Percentiles rank a stretch among this genome's conserved stretches.
Evolutionary conservation across 164 flowering plant genomes (phyloP).

Genomic region (Brasenia schreberi): DNA sequence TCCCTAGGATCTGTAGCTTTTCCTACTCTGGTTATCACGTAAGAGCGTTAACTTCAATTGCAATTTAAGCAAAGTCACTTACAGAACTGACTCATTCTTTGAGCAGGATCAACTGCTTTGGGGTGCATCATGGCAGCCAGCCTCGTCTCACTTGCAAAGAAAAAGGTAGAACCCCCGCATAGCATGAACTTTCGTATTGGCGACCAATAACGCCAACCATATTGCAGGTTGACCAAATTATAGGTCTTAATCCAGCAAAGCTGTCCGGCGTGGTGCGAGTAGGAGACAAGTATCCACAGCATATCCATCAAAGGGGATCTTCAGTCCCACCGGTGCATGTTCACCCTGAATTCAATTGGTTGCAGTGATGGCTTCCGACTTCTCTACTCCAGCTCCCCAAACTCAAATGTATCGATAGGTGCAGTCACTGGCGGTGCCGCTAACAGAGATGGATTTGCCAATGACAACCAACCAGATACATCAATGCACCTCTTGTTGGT

Average conservation of each 20-base stretch:
- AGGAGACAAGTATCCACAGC: slow-evolving; percentile 56
- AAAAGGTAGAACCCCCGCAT: slow-evolving; percentile 18
- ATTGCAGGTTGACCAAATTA: slow-evolving; percentile 57
- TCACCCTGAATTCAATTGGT: slow-evolving; percentile 38
- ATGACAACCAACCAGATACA: slow-evolving; percentile 87
- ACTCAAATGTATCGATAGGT: slow-evolving; percentile 76
- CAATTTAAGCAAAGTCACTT: neutral
- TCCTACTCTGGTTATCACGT: slow-evolving; percentile 90
- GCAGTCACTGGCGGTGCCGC: slow-evolving; percentile 93
- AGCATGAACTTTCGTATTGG: neutral
- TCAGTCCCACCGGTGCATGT: slow-evolving; percentile 60
- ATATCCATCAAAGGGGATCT: slow-evolving; percentile 83
- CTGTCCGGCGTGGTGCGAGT: slow-evolving; percentile 96
- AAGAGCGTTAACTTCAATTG: slow-evolving; percentile 8
- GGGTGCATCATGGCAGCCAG: slow-evolving; percentile 92
- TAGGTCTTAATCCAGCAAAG: slow-evolving; percentile 71
- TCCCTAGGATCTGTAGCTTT: slow-evolving; percentile 60
- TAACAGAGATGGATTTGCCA: slow-evolving; percentile 40
- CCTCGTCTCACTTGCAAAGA: slow-evolving; percentile 53
- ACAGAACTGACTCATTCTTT: neutral
- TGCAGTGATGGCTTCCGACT: slow-evolving; percentile 63
- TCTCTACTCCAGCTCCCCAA: slow-evolving; percentile 45
- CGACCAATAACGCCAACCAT: neutral
- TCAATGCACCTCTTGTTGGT: slow-evolving; percentile 92
- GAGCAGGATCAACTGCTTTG: slow-evolving; percentile 85